Base-by-base conservation (phyloP, 768 basidiomycete genomes). In the Rhodocollybia butyracea region DNA sequence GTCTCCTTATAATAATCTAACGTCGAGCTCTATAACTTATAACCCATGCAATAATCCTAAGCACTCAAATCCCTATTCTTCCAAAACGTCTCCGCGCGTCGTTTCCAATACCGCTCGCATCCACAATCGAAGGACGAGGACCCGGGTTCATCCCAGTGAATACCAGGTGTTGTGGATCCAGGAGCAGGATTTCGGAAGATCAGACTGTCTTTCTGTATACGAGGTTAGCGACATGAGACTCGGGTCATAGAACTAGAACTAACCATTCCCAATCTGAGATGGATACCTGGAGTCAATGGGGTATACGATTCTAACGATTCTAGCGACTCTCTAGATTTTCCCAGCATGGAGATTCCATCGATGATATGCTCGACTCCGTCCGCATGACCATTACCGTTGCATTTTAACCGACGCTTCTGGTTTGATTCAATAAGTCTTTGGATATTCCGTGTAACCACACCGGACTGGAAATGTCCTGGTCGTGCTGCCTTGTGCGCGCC, bases 401-500 rank as follows among this genome's bases (percentile, higher is more conserved):
- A n/a, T n/a, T 26, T 30, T n/a, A n/a, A 22, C 21, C 22, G 30
- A 29, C 46, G 39, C 5, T 19, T 58, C 17, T 21, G 59, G 46
- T 51, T 63, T 51, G 52, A 22, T 3, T 31, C n/a, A 12, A 79
- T 67, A 29, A 78, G 66, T 50, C 46, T 58, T n/a, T 72, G 48
- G 47, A 79, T 66, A 55, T 79, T 80, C 17, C 64, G 51, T 17
- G 70, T 74, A 2, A 74, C 77, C 2, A 78, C 63, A 31, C 69
- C 66, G n/a, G 69, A 69, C 60, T 77, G 76, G 34, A 63, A 64
- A 56, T 66, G 64, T 8, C 75, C 72, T 6, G 68, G 73, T 32
- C 74, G 68, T 0, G 75, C 79, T 13, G 78, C 76, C 31, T 79
- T 78, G 31, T 71, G 69, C 2, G 74, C 79, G 2, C 77, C 75